A percentile compares a stretch with the other conserved stretches of the same genome.
Evolutionary conservation across 164 flowering plant genomes (phyloP).

Genomic region (Brasenia schreberi): DNA sequence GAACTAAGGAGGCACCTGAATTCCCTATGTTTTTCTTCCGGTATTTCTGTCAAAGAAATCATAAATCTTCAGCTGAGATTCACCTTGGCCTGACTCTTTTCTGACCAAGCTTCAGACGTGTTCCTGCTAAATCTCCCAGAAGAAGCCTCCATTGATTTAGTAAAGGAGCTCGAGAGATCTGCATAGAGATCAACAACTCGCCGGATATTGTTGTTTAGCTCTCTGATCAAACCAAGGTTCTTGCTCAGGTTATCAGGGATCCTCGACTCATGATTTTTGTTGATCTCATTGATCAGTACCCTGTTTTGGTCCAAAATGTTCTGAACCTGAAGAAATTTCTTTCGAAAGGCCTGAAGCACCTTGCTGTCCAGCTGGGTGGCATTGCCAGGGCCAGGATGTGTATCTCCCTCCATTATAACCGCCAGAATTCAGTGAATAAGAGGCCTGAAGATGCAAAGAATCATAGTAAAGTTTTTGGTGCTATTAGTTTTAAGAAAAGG

Average conservation of each 20-base stretch:
- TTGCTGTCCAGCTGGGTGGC: conserved; percentile 49
- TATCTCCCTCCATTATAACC: conserved; percentile 46
- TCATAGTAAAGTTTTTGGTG: too few species aligned
- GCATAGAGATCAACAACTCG: conserved; percentile 73
- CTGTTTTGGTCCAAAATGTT: conserved; percentile 63
- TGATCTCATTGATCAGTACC: conserved; percentile 70
- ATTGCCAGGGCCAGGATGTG: conserved; percentile 42
- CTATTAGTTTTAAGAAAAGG: too few species aligned
- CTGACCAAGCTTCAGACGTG: conserved; percentile 43
- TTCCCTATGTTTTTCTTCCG: background rate
- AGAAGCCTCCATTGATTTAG: conserved; percentile 52
- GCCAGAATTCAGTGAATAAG: background rate
- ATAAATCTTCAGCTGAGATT: background rate
- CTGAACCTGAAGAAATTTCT: conserved; percentile 59
- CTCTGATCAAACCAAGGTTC: conserved; percentile 70
- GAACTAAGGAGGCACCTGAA: background rate
- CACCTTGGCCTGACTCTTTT: conserved; percentile 54
- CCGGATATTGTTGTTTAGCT: conserved; percentile 74
- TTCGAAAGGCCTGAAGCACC: conserved; percentile 51
- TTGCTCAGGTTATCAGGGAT: conserved; percentile 56
- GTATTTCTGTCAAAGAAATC: background rate
- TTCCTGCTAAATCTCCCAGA: conserved; percentile 59
- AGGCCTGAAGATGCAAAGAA: background rate
- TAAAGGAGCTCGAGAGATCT: conserved; percentile 49
- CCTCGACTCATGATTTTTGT: conserved; percentile 76